Evolutionary conservation across 352 stramenopile species (phyloP).

Genomic region (Globisporangium recalcitrans): DNA sequence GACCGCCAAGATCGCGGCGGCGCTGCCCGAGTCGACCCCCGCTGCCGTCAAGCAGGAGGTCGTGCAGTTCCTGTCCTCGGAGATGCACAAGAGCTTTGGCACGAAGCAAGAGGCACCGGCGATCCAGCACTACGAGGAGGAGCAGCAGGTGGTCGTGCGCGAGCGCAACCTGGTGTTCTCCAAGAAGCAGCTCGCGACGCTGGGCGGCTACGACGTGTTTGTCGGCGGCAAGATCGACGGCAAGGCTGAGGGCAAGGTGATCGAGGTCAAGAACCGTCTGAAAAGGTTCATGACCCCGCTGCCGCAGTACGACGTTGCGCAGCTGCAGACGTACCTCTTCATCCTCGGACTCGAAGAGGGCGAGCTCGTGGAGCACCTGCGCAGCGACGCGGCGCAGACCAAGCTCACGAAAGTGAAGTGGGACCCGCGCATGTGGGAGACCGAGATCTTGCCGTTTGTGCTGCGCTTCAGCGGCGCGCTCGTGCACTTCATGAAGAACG

Average conservation of each 20-base stretch:
- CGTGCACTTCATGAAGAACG: conserved; percentile 69
- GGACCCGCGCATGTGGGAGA: conserved; percentile 65
- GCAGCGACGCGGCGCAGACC: conserved; percentile 43
- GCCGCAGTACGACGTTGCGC: conserved; percentile 74
- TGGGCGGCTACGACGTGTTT: conserved; percentile 47
- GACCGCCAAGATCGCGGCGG: conserved; percentile 39
- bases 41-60: conserved; percentile 52
- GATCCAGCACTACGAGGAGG: conserved; percentile 62
- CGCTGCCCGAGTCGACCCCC: conserved; percentile 45
- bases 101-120: conserved; percentile 53
- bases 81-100: conserved; percentile 80
- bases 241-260: conserved; percentile 62
- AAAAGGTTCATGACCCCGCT: conserved; percentile 63
- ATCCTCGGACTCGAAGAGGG: conserved; percentile 61
- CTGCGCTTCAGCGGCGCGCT: conserved; percentile 65
- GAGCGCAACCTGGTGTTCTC: conserved; percentile 74
- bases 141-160: conserved; percentile 49
- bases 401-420: conserved; percentile 67
- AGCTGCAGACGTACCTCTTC: conserved; percentile 84
- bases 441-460: conserved; percentile 58
- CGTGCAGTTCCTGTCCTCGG: conserved; percentile 65
- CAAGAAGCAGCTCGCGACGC: conserved; percentile 55
- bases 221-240: conserved; percentile 86
- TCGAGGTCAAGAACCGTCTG: conserved; percentile 85
- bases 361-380: conserved; percentile 79